phyloP scores from a whole-genome alignment of 192 early-diverging fungal species.

The Coemansia sp. region DNA sequence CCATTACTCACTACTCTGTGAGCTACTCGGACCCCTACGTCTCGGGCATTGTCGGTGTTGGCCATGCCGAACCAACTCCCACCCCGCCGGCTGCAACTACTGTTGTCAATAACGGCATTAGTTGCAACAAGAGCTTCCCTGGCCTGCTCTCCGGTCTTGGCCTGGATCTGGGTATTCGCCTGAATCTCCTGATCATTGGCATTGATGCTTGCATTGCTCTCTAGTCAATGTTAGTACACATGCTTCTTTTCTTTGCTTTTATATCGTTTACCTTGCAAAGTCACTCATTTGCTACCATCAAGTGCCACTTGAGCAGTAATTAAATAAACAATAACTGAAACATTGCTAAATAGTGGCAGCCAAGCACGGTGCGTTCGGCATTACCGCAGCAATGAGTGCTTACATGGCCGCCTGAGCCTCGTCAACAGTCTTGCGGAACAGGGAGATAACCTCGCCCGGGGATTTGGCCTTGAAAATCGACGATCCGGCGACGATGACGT shows the following conservation, averaged over 20 bases:
- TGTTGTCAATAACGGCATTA: conserved; percentile 1
- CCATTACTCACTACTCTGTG: conserved; percentile 43
- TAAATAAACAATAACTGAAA: neutral
- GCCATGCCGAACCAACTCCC: conserved; percentile 23
- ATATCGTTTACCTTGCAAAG: neutral
- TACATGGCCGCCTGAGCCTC: conserved; percentile 13
- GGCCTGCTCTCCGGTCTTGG: conserved; percentile 31
- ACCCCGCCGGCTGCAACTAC: conserved; percentile 6
- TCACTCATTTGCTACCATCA: neutral
- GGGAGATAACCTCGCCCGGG: conserved; percentile 69
- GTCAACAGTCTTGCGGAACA: conserved; percentile 48
- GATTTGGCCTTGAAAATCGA: conserved; percentile 77
- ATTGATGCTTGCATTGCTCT: conserved; percentile 42
- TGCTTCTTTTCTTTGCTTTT: neutral
- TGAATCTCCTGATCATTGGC: conserved; percentile 35
- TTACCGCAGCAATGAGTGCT: neutral
- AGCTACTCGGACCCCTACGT: conserved; percentile 48
- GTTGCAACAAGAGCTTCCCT: conserved; percentile 31
- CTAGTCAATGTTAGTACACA: neutral
- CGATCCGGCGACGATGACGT: conserved; percentile 96
- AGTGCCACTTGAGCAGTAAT: neutral
- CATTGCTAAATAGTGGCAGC: no score
- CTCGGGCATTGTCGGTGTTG: conserved; percentile 36
- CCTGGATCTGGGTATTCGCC: conserved; percentile 29
- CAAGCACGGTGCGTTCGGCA: no score